Evolutionary conservation across 1,139 yeast species (phyloP).

Genomic region (Entelexis paramagnoliae): DNA sequence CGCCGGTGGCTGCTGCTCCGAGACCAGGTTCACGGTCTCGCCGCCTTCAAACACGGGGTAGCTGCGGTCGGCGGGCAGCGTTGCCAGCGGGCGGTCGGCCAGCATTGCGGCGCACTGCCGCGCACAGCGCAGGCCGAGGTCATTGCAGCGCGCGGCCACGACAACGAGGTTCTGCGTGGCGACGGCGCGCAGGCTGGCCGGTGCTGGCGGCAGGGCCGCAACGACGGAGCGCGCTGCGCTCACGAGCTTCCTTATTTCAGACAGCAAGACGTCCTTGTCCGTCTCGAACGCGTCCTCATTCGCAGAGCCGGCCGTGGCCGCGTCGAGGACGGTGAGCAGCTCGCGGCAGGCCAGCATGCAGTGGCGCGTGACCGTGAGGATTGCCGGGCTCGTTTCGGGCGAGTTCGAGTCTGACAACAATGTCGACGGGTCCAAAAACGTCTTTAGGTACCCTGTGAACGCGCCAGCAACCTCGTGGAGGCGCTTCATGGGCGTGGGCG

Average conservation of each 20-base stretch:
- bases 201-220: slow-evolving; percentile 22
- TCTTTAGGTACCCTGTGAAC: slow-evolving; percentile 57
- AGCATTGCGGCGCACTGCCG: slow-evolving; percentile 3
- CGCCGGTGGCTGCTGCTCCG: neutral
- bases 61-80: slow-evolving; percentile 13
- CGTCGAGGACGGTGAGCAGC: slow-evolving; percentile 30
- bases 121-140: slow-evolving; percentile 10
- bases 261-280: slow-evolving; percentile 33
- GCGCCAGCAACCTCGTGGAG: slow-evolving; percentile 66
- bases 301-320: slow-evolving; percentile 1
- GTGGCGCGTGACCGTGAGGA: slow-evolving; percentile 34
- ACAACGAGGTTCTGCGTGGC: slow-evolving; percentile 17
- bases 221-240: slow-evolving; percentile 30
- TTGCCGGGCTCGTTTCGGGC: slow-evolving; percentile 31
- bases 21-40: neutral
- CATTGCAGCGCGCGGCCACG: slow-evolving; percentile 13
- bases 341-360: slow-evolving; percentile 37
- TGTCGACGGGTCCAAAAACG: slow-evolving; percentile 26
- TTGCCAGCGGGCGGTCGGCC: slow-evolving; percentile 7
- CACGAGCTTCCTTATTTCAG: slow-evolving; percentile 31
- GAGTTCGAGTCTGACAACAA: slow-evolving; percentile 27
- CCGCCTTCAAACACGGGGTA: slow-evolving; percentile 13
- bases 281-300: slow-evolving; percentile 23
- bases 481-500: slow-evolving; percentile 33
- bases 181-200: slow-evolving; percentile 14